Evolutionary conservation across 176 grass and related monocot species (phyloP), one percentile per base, ranked within the genome.

Genomic region (Secale cereale): DNA sequence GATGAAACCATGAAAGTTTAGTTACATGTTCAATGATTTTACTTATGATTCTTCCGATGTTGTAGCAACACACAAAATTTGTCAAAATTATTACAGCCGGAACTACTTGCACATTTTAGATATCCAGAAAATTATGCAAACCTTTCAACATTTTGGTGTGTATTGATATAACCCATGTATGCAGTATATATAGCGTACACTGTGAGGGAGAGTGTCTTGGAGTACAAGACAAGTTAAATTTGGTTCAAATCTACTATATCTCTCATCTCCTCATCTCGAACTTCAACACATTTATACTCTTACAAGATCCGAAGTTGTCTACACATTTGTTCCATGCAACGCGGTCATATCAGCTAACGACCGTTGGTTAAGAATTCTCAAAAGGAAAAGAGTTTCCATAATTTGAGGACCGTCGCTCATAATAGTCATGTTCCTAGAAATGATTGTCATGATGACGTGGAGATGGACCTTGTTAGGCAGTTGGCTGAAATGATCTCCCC

Each of bases 391-490:
- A 41, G 31, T 22, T 36, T 36, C 33, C 32, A 2, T 80, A 56
- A 74, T 74, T 27, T 76, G 20, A 76, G 61, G 48, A 3, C 54
- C 85, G 85, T 77, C 77, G 60, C 14, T 79, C 4, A 85, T 9
- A 71, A 90, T 85, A 84, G 82, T 83, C 85, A 82, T 89, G 75
- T 93, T 81, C 70, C 86, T 91, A 70, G 92, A 94, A 68, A 93
- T 88, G 36, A 6, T 37, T 37, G 36, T 8, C 1, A 40, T 23
- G 54, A 94, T 90, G 67, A 93, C 40, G 60, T 91, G 92, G 26
- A 92, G 90, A 87, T 97, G 95, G 79, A 97, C 82, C 32, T 91
- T 86, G 89, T 97, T 93, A 78, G 30, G 30, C 30, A 2, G 30
- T 37, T 37, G 1, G 85, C 92, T 83, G 76, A 88, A 86, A 97